These are phyloP conservation scores for Penicillium digitatum DNA, from an alignment of 2,329 filamentous ascomycete species.

Conservation along the genomic window DNA sequence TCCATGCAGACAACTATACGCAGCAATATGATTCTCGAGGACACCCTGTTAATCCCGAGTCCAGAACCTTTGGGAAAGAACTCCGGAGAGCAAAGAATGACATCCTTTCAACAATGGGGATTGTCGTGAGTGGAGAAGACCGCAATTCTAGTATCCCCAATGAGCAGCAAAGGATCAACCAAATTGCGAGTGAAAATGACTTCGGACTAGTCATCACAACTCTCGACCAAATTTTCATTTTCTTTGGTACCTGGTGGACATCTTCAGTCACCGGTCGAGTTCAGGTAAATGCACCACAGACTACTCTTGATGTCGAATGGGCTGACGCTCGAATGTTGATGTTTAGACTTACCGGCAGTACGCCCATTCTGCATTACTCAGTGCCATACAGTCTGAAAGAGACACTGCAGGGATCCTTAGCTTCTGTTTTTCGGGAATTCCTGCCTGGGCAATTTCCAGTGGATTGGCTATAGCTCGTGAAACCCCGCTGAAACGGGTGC, in stretches of 20 bases:
- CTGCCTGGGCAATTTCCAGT: conserved; percentile 38
- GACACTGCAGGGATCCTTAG: conserved; percentile 31
- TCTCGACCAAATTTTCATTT: conserved; percentile 40
- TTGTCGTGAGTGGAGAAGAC: conserved; percentile 45
- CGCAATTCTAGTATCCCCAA: conserved; percentile 33
- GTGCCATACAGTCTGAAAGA: conserved; percentile 38
- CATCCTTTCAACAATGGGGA: conserved; percentile 48
- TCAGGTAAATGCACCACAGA: conserved; percentile 28
- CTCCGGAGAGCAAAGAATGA: conserved; percentile 50
- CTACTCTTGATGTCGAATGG: not conserved
- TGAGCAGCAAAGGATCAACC: conserved; percentile 38
- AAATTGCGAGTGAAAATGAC: conserved; percentile 42
- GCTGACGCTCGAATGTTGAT: conserved; percentile 1
- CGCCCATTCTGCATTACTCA: conserved; percentile 34
- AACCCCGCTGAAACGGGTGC: conserved; percentile 35
- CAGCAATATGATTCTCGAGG: conserved; percentile 49
- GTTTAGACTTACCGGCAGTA: conserved; percentile 40
- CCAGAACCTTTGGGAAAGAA: conserved; percentile 38
- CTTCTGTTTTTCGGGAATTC: conserved; percentile 43
- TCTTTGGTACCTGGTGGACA: conserved; percentile 44
- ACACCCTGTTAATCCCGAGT: conserved; percentile 45
- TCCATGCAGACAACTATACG: conserved; percentile 43
- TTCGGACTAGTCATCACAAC: conserved; percentile 42
- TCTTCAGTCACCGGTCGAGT: conserved; percentile 37
- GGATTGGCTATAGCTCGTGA: conserved; percentile 38